These are phyloP conservation scores for Gyromitra esculenta DNA, from an alignment of 2,329 filamentous ascomycete species.

Conservation along the genomic window DNA sequence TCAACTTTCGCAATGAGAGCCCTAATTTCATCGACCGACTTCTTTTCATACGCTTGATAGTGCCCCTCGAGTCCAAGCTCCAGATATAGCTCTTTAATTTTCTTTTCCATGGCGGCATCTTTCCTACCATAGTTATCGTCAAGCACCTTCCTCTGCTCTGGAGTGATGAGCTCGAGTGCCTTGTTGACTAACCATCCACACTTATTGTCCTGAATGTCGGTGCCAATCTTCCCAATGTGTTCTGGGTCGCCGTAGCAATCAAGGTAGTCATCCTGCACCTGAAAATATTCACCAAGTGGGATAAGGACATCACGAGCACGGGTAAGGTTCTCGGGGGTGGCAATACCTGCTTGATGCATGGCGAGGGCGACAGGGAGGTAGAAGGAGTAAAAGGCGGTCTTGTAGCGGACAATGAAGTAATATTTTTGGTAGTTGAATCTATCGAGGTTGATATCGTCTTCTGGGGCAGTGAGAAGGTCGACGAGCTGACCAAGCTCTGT, in stretches of 20 bases:
- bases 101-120: constrained; percentile 81
- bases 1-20: constrained; percentile 80
- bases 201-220: constrained; percentile 99
- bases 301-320: constrained; percentile 91
- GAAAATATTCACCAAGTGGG: constrained; percentile 98
- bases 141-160: constrained; percentile 86
- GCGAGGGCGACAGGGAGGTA: constrained; percentile 95
- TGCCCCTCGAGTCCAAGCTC: constrained; percentile 84
- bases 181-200: constrained; percentile 99
- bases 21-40: constrained; percentile 79
- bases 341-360: constrained; percentile 83
- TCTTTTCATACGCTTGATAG: constrained; percentile 91
- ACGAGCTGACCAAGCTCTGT: constrained; percentile 95
- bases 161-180: constrained; percentile 79
- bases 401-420: constrained; percentile 98
- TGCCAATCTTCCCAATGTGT: constrained; percentile 97
- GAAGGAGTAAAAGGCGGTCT: constrained; percentile 99
- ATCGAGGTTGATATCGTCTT: constrained; percentile 89
- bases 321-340: constrained; percentile 87
- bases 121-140: constrained; percentile 96
- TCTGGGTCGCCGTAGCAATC: constrained; percentile 95
- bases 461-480: constrained; percentile 93
- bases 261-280: constrained; percentile 98
- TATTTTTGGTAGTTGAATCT: constrained; percentile 98
- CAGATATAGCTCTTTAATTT: constrained; percentile 87